A percentile compares a stretch with the other conserved stretches of the same genome.
phyloP scores from a whole-genome alignment of 2,329 filamentous ascomycete genomes.

The Allantophomopsis cytisporea region DNA sequence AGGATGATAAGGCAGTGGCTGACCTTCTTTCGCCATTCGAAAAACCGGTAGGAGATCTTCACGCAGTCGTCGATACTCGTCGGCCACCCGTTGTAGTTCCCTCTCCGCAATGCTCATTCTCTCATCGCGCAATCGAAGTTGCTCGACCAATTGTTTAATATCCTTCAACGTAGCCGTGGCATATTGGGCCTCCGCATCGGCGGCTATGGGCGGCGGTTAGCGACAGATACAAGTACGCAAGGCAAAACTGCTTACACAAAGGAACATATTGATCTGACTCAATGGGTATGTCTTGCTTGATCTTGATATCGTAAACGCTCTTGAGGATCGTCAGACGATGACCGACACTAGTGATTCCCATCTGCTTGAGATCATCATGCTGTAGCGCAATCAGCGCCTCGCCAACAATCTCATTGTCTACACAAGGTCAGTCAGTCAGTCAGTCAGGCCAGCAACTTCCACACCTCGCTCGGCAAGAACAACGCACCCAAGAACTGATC shows the following conservation, averaged over 20 bases:
- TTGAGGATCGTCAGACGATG: slow-evolving; percentile 92
- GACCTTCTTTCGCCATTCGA: slow-evolving; percentile 81
- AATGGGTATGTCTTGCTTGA: slow-evolving; percentile 80
- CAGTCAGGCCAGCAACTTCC: slow-evolving; percentile 1
- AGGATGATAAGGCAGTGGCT: slow-evolving; percentile 56
- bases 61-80: slow-evolving; percentile 77
- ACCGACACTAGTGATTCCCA: slow-evolving; percentile 85
- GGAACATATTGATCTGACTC: slow-evolving; percentile 92
- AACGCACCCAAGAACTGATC: slow-evolving; percentile 69
- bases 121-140: slow-evolving; percentile 81
- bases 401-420: slow-evolving; percentile 89
- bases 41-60: slow-evolving; percentile 88
- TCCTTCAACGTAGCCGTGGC: slow-evolving; percentile 85
- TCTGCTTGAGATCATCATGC: slow-evolving; percentile 89
- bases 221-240: background rate
- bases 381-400: slow-evolving; percentile 80
- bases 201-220: slow-evolving; percentile 39
- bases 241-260: slow-evolving; percentile 49
- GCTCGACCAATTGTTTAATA: slow-evolving; percentile 79
- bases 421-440: background rate
- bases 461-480: background rate
- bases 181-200: slow-evolving; percentile 77
- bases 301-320: slow-evolving; percentile 91
- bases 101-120: slow-evolving; percentile 73
- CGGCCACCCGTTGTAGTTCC: slow-evolving; percentile 69